phyloP scores from a whole-genome alignment of 31 red algal genomes.

The Odonthalia washingtoniensis region DNA sequence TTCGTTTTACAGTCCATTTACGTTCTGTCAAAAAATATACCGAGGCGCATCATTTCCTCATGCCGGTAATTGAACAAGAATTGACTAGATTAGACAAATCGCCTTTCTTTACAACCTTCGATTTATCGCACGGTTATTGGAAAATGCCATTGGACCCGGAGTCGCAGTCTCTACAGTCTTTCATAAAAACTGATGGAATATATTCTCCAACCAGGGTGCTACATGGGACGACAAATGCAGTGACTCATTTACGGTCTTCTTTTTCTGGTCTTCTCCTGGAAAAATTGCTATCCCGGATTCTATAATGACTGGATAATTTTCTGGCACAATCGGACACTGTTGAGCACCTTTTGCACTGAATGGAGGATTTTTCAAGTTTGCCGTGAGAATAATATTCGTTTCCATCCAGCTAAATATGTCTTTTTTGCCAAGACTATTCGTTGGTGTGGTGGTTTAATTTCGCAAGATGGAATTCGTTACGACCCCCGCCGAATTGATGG shows the following conservation, averaged over 20 bases:
- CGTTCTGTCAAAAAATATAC: no score
- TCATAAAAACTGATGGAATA: no score
- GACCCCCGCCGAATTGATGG: background rate
- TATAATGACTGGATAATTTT: background rate
- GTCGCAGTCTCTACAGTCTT: background rate
- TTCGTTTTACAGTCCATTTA: no score
- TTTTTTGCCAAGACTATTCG: background rate
- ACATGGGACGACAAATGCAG: background rate
- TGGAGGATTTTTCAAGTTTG: background rate
- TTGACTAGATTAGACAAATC: no score
- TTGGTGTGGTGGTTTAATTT: constrained; percentile 5
- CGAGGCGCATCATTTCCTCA: no score
- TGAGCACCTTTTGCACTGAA: background rate
- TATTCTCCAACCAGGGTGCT: background rate
- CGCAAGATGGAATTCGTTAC: background rate
- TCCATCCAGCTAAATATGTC: background rate
- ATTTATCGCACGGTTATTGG: background rate
- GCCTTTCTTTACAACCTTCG: no score
- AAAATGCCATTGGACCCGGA: background rate
- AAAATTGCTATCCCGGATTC: background rate
- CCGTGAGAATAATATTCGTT: background rate
- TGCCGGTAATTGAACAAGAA: no score
- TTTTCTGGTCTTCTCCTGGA: background rate
- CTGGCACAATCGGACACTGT: background rate
- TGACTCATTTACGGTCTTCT: constrained; percentile 5